These are phyloP conservation scores for Vickermania spadyakhi DNA, from an alignment of 208 protist genomes.

Conservation along the genomic window DNA sequence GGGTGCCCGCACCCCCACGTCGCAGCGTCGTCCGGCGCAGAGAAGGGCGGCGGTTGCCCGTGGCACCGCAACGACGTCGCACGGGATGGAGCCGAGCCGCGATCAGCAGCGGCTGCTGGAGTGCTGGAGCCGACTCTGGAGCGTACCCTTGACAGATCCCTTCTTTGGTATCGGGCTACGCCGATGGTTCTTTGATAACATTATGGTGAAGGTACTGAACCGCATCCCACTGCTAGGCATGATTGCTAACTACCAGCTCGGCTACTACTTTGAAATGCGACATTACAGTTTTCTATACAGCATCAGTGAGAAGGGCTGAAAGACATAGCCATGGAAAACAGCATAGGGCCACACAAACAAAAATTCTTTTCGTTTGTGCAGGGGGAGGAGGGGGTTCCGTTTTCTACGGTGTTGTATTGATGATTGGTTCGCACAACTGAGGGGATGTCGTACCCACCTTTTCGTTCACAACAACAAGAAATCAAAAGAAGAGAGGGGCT, in stretches of 20 bases:
- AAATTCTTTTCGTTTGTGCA: too few species aligned
- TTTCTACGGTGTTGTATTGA: too few species aligned
- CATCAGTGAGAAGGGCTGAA: too few species aligned
- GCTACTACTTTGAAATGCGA: slow-evolving; percentile 70
- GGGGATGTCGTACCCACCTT: too few species aligned
- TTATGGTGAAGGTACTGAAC: slow-evolving; percentile 58
- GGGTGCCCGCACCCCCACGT: background rate
- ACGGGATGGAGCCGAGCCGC: slow-evolving; percentile 26
- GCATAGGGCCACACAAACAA: too few species aligned
- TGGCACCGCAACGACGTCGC: slow-evolving; percentile 2
- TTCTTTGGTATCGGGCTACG: slow-evolving; percentile 72
- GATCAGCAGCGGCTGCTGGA: slow-evolving; percentile 63
- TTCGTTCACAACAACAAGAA: too few species aligned
- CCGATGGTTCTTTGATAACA: slow-evolving; percentile 48
- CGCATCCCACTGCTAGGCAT: slow-evolving; percentile 63
- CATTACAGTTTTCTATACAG: slow-evolving; percentile 85
- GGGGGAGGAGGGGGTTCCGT: too few species aligned
- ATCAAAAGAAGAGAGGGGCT: too few species aligned
- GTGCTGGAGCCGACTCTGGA: slow-evolving; percentile 35
- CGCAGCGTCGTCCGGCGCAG: background rate
- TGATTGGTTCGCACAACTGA: too few species aligned
- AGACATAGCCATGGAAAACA: too few species aligned
- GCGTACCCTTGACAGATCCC: slow-evolving; percentile 60
- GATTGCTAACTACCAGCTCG: slow-evolving; percentile 46
- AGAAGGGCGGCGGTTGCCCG: slow-evolving; percentile 7